A percentile compares a stretch with the other conserved stretches of the same genome.
Evolutionary conservation across 805 yeast genomes (phyloP).

Genomic region (Kockiozyma suomiensis): DNA sequence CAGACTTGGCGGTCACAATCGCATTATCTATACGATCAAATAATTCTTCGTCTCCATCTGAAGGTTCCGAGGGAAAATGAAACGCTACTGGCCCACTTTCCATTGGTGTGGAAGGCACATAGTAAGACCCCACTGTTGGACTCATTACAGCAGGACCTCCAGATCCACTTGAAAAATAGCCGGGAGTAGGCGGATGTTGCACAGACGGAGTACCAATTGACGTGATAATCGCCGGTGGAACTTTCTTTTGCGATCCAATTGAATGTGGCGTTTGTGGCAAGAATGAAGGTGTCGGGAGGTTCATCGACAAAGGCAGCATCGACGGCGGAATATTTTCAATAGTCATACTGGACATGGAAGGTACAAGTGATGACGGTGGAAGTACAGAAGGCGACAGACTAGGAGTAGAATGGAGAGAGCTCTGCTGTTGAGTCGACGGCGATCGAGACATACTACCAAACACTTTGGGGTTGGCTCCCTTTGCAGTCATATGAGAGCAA

Average conservation of each 20-base stretch:
- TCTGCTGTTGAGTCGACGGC: neutral
- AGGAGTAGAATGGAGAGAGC: neutral
- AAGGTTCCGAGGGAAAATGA: constrained; percentile 38
- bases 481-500: neutral
- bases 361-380: neutral
- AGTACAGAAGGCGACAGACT: neutral
- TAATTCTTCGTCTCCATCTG: constrained; percentile 66
- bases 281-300: constrained; percentile 19
- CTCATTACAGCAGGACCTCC: constrained; percentile 8
- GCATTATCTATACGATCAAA: constrained; percentile 67
- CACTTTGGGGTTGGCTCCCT: neutral
- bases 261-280: constrained; percentile 13
- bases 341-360: neutral
- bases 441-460: neutral
- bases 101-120: constrained; percentile 21
- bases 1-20: constrained; percentile 70
- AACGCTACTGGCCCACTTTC: constrained; percentile 24
- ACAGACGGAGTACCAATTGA: constrained; percentile 1
- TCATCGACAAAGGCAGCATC: constrained; percentile 6
- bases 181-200: constrained; percentile 18
- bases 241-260: constrained; percentile 5
- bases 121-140: constrained; percentile 8
- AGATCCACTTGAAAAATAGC: constrained; percentile 9
- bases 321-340: constrained; percentile 20
- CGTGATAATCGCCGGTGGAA: constrained; percentile 14